Evolutionary conservation across 192 early-diverging fungal genomes (phyloP).

Genomic region (Linnemannia hyalina): DNA sequence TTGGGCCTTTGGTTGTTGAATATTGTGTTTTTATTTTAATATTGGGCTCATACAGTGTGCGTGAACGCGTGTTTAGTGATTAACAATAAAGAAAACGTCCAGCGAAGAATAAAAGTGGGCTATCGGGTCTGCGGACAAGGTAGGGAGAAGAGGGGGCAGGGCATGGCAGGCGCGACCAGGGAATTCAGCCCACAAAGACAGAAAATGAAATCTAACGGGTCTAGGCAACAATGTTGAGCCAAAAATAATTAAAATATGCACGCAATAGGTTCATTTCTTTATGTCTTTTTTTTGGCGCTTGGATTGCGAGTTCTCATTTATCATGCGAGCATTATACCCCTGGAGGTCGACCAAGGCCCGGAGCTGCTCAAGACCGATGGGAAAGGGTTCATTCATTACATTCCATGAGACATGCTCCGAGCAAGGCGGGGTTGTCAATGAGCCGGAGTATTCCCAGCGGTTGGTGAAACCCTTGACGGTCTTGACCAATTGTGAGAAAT

Average conservation of each 20-base stretch:
- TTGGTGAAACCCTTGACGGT: not conserved
- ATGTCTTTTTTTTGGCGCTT: not conserved
- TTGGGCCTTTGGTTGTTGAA: no score
- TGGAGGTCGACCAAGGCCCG: conserved; percentile 30
- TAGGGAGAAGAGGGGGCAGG: not conserved
- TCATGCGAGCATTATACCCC: conserved; percentile 57
- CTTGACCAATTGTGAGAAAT: not conserved
- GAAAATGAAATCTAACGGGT: not conserved
- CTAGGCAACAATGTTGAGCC: not conserved
- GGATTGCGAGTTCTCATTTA: conserved; percentile 12
- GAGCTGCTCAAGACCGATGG: conserved; percentile 45
- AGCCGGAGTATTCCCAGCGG: conserved; percentile 60
- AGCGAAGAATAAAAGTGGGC: not conserved
- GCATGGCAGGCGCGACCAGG: not conserved
- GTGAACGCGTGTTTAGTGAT: not conserved
- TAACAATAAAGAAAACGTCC: not conserved
- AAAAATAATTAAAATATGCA: not conserved
- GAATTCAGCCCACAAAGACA: not conserved
- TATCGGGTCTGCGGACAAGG: not conserved
- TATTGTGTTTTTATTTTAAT: no score
- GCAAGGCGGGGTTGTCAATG: conserved; percentile 73
- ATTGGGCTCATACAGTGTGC: no score
- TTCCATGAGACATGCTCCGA: conserved; percentile 66
- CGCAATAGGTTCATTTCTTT: not conserved
- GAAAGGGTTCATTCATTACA: conserved; percentile 42